Evolutionary conservation across 148 eudicot genomes (phyloP).

Genomic region (Fagopyrum homotropicum): DNA sequence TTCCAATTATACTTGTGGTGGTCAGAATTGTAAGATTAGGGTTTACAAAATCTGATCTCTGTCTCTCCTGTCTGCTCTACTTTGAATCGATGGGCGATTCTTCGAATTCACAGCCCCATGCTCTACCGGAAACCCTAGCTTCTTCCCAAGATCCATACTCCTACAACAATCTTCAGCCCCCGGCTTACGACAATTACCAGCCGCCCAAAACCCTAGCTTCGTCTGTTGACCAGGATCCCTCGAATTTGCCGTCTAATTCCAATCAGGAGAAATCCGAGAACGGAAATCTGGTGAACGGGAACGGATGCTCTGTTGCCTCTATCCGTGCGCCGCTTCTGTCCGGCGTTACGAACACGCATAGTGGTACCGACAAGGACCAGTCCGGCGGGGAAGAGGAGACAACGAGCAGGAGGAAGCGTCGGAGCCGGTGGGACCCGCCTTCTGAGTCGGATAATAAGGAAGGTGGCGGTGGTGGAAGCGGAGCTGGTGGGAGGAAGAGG

Average conservation of each 20-base stretch:
- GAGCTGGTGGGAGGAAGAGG: slow-evolving; percentile 42
- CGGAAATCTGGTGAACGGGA: slow-evolving; percentile 14
- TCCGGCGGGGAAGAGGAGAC: slow-evolving; percentile 84
- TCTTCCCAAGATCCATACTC: slow-evolving; percentile 12
- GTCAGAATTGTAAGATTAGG: not conserved
- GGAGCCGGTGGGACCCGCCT: slow-evolving; percentile 89
- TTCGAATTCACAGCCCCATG: slow-evolving; percentile 1
- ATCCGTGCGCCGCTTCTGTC: slow-evolving; percentile 21
- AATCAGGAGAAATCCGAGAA: slow-evolving; percentile 10
- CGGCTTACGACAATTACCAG: not conserved
- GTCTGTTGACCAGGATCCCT: slow-evolving; percentile 8
- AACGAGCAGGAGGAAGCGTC: slow-evolving; percentile 45
- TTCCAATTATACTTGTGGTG: not conserved
- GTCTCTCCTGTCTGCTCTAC: not conserved
- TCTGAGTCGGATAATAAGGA: slow-evolving; percentile 24
- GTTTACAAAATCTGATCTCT: slow-evolving; percentile 10
- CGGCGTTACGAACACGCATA: slow-evolving; percentile 33
- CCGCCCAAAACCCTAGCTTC: slow-evolving; percentile 18
- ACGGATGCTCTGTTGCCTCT: not conserved
- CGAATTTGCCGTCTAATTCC: slow-evolving; percentile 12
- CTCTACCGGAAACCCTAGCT: slow-evolving; percentile 21
- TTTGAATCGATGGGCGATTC: slow-evolving; percentile 2
- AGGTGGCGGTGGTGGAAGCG: slow-evolving; percentile 23
- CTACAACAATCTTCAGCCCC: not conserved
- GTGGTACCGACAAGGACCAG: slow-evolving; percentile 43